Conservation (phyloP, 2,329 filamentous ascomycete species). For the Purpureocillium lavendulum region DNA sequence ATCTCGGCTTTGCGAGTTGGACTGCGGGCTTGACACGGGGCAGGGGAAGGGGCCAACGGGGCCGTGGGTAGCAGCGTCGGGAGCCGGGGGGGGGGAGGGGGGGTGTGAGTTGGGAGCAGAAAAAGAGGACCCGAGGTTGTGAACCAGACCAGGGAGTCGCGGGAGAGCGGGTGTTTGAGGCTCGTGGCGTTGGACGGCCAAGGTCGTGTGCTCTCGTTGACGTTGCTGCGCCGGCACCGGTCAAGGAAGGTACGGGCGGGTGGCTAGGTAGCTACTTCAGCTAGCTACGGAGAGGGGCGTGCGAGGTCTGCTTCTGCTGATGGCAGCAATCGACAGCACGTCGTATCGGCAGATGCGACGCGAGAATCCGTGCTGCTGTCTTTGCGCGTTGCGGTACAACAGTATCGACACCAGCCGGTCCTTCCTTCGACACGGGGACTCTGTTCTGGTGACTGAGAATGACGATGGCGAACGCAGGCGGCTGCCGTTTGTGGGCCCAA, state of each 20-base stretch:
- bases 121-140: constrained; percentile 1
- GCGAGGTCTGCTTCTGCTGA: not conserved
- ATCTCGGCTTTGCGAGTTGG: constrained; percentile 7
- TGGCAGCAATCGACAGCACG: not conserved
- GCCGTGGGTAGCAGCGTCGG: too few species aligned
- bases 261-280: too few species aligned
- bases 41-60: constrained; percentile 1
- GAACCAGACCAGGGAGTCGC: not conserved
- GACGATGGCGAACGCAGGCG: too few species aligned
- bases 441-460: too few species aligned
- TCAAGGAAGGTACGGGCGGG: too few species aligned
- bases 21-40: not conserved
- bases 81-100: not conserved
- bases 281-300: not conserved
- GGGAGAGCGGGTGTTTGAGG: constrained; percentile 1
- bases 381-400: too few species aligned
- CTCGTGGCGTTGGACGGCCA: constrained; percentile 4
- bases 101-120: constrained; percentile 5
- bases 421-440: too few species aligned
- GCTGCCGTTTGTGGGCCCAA: not conserved
- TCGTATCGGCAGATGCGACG: too few species aligned
- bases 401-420: too few species aligned
- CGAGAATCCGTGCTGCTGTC: too few species aligned
- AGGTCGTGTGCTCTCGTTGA: constrained; percentile 3
- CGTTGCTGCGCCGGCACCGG: constrained; percentile 2